Percentiles rank a stretch among this genome's conserved stretches.
Conservation (phyloP, 2,329 filamentous ascomycete genomes). For the Xylogone sp. region DNA sequence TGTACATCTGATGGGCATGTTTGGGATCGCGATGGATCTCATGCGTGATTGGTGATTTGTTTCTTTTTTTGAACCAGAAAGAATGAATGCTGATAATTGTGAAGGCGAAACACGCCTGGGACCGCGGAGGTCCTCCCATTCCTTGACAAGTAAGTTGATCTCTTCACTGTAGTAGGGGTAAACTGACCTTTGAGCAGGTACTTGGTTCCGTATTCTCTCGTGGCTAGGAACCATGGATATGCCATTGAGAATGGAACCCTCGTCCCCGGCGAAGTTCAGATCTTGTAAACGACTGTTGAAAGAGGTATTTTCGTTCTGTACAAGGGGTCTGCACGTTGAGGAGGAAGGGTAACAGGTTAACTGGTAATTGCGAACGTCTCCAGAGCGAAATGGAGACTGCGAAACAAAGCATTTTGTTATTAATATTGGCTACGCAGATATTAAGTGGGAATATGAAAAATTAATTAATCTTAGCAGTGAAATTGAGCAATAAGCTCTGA, state of each 20-base stretch:
- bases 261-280: slow-evolving; percentile 47
- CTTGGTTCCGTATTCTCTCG: slow-evolving; percentile 59
- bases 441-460: too few relatives aligned
- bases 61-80: not conserved
- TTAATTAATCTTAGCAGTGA: too few relatives aligned
- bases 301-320: too few relatives aligned
- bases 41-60: slow-evolving; percentile 22
- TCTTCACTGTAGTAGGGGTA: not conserved
- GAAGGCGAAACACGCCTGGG: slow-evolving; percentile 35
- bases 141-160: slow-evolving; percentile 46
- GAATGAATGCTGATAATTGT: slow-evolving; percentile 1
- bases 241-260: slow-evolving; percentile 58
- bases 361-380: too few relatives aligned
- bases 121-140: slow-evolving; percentile 56
- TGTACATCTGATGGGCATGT: slow-evolving; percentile 44
- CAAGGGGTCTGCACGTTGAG: too few relatives aligned
- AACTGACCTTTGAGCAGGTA: slow-evolving; percentile 34
- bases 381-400: too few relatives aligned
- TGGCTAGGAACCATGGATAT: slow-evolving; percentile 58
- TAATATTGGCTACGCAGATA: too few relatives aligned
- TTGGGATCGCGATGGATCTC: slow-evolving; percentile 25
- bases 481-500: too few relatives aligned
- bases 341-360: too few relatives aligned
- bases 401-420: too few relatives aligned
- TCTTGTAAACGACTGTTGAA: slow-evolving; percentile 9